Evolutionary conservation across 2,329 filamentous ascomycete genomes (phyloP), one percentile per base, ranked within the genome.

Genomic region (Emmonsiellopsis sp.): DNA sequence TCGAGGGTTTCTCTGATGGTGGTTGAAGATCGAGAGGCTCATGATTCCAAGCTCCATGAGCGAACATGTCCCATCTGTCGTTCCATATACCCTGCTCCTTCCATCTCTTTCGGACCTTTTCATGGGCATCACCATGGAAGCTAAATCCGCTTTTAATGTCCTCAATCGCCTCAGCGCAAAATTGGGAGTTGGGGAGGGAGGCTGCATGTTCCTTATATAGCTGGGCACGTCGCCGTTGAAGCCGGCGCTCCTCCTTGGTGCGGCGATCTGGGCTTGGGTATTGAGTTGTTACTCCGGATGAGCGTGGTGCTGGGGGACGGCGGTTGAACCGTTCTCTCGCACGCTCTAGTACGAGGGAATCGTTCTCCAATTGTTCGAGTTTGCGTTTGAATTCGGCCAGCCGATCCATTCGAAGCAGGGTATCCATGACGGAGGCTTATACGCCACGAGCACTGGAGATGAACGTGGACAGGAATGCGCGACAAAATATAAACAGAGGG

Each of bases 21-120:
- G 54, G 52, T 40, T 53, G 37, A 44, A 45, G 46, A 40, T 51
- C 51, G 42, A 37, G 53, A 11, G 56, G 54, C 42, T 59, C 54
- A 37, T 59, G 55, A 34, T 58, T 58, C 57, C 57, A 57, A 21
- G 2, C 27, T 33, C 55, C 56, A 51, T 31, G 13, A 37, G 50
- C 13, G n/a, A 27, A 33, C 36, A 27, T n/a, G 33, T 50, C 44
- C 55, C 56, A 58, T 36, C 53, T 43, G 42, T 56, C 42, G n/a
- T 57, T 57, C 58, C 57, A 60, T 42, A 60, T 60, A 49, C 62
- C 61, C 60, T 64, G 61, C 54, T 61, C 60, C 40, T 62, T 45
- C 61, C 59, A 65, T 46, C 52, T 49, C 49, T 61, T 59, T 55
- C 60, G 61, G 53, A 63, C 49, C 2, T 13, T 60, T 55, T 62